Evolutionary conservation across 176 grass and related monocot species (phyloP).

Genomic region (sorghum (Sorghum bicolor)): DNA sequence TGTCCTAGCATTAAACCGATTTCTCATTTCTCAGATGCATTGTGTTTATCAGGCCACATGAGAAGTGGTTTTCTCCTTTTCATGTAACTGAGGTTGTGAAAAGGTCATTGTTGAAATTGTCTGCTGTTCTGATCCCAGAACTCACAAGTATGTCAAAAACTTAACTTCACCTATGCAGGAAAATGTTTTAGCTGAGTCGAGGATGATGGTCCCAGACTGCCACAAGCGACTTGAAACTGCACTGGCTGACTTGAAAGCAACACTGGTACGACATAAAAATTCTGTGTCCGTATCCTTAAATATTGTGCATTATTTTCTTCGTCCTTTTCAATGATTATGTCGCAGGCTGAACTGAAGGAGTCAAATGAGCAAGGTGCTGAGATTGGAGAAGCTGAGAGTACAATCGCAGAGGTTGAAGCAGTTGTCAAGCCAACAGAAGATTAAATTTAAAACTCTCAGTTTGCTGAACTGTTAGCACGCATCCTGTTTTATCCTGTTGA

Average conservation of each 20-base stretch:
- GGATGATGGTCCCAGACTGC: conserved; percentile 98
- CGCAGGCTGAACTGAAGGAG: conserved; percentile 79
- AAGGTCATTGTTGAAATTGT: background rate
- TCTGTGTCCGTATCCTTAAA: background rate
- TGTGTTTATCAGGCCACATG: background rate
- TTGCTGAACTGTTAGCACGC: background rate
- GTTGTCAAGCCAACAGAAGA: conserved; percentile 54
- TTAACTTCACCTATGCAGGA: conserved; percentile 38
- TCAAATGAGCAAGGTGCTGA: conserved; percentile 64
- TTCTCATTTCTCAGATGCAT: background rate
- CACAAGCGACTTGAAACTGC: conserved; percentile 86
- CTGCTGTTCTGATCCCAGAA: background rate
- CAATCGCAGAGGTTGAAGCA: conserved; percentile 66
- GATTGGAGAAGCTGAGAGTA: conserved; percentile 70
- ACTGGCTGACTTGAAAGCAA: conserved; percentile 73
- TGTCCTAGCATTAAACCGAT: too few species aligned
- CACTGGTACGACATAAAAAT: conserved; percentile 39
- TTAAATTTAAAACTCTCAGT: background rate
- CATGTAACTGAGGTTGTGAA: background rate
- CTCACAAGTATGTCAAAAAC: background rate
- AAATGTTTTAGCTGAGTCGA: conserved; percentile 93
- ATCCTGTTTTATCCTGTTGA: background rate
- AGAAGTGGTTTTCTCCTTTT: background rate
- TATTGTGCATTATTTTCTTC: background rate
- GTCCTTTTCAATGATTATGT: background rate